These are phyloP conservation scores for Arabis hirsuta DNA, from an alignment of 345 rosid species.

Conservation along the genomic window DNA sequence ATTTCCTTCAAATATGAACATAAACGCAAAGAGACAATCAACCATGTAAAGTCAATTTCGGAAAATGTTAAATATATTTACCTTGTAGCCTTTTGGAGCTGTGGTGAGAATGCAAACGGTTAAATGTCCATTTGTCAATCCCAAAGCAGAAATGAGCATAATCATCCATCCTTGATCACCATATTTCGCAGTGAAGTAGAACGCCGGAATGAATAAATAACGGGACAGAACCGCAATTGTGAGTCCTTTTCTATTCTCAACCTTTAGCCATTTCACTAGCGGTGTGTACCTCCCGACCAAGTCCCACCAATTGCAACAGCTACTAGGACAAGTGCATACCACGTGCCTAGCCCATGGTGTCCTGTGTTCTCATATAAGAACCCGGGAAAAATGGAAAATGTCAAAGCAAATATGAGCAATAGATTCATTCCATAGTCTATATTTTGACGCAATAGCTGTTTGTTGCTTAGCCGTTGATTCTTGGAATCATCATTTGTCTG, in stretches of 20 bases:
- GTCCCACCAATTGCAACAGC: slow-evolving; percentile 67
- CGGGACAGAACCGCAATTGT: slow-evolving; percentile 53
- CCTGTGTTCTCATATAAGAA: slow-evolving; percentile 82
- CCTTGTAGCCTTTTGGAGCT: slow-evolving; percentile 66
- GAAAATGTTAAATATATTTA: neutral
- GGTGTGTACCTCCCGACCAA: slow-evolving; percentile 69
- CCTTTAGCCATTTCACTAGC: slow-evolving; percentile 49
- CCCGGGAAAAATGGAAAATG: slow-evolving; percentile 79
- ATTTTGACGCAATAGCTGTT: slow-evolving; percentile 53
- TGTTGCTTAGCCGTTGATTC: slow-evolving; percentile 50
- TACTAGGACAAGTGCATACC: slow-evolving; percentile 72
- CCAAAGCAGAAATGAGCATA: slow-evolving; percentile 61
- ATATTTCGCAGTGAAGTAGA: slow-evolving; percentile 81
- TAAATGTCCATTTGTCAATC: slow-evolving; percentile 73
- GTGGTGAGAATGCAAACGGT: slow-evolving; percentile 74
- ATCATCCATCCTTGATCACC: slow-evolving; percentile 96
- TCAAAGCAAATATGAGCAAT: slow-evolving; percentile 61
- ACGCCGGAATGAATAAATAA: slow-evolving; percentile 65
- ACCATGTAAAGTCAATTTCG: too few species aligned
- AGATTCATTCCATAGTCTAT: slow-evolving; percentile 62
- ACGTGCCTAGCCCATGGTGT: slow-evolving; percentile 56
- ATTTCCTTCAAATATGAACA: too few species aligned
- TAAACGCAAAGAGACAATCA: too few species aligned
- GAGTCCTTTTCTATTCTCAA: slow-evolving; percentile 69
- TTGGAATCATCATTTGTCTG: neutral